Conservation (phyloP, 1,284 basidiomycete genomes). For the Vanrija sp. region DNA sequence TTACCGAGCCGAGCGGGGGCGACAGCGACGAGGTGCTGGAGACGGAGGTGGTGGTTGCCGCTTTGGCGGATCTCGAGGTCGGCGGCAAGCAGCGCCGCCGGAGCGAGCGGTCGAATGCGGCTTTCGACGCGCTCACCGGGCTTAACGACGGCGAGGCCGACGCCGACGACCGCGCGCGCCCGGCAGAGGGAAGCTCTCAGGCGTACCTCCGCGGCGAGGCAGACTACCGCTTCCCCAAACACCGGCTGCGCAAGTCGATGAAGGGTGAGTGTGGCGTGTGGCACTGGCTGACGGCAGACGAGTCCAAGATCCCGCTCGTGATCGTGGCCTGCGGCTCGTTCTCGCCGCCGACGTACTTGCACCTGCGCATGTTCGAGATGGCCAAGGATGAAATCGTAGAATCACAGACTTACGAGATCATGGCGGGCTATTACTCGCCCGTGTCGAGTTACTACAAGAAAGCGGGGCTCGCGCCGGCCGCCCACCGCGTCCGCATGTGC, state of each 20-base stretch:
- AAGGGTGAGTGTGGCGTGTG: slow-evolving; percentile 38
- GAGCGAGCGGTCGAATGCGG: slow-evolving; percentile 2
- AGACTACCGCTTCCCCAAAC: slow-evolving; percentile 48
- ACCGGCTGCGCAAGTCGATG: slow-evolving; percentile 48
- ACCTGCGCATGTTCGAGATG: slow-evolving; percentile 93
- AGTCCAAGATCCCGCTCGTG: slow-evolving; percentile 50
- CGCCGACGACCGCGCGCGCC: slow-evolving; percentile 39
- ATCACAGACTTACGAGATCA: slow-evolving; percentile 86
- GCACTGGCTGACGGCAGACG: slow-evolving; percentile 33
- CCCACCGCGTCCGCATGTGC: slow-evolving; percentile 83
- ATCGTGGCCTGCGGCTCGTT: slow-evolving; percentile 57
- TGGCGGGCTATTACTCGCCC: slow-evolving; percentile 90
- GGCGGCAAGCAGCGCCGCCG: neutral
- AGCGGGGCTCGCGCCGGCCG: slow-evolving; percentile 72
- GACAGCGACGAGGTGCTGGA: neutral
- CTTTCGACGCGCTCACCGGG: slow-evolving; percentile 40
- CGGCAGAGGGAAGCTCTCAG: slow-evolving; percentile 36
- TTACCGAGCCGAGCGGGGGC: slow-evolving; percentile 18
- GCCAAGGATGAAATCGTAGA: slow-evolving; percentile 91
- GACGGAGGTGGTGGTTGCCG: neutral
- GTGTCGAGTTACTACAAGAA: slow-evolving; percentile 91
- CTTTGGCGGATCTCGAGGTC: neutral
- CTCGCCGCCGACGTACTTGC: slow-evolving; percentile 57
- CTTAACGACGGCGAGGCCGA: slow-evolving; percentile 49
- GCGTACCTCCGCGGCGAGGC: slow-evolving; percentile 37